Evolutionary conservation across 139 green algal genomes (phyloP).

Genomic region (Chlorokybus atmophyticus): DNA sequence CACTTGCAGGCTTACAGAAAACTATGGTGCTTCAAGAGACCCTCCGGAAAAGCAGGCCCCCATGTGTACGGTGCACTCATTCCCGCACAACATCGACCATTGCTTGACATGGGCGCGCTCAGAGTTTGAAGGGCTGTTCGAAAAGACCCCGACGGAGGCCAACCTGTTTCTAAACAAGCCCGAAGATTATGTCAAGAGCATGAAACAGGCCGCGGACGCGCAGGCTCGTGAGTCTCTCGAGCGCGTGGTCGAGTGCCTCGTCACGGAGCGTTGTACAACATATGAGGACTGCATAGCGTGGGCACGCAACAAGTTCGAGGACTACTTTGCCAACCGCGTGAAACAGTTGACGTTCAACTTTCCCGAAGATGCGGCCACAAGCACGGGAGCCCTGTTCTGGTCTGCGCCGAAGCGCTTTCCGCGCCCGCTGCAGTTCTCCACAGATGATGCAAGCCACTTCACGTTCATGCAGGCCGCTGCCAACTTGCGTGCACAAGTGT

Average conservation of each 20-base stretch:
- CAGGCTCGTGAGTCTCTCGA: conserved; percentile 65
- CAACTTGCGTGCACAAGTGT: conserved; percentile 78
- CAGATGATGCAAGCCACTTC: conserved; percentile 52
- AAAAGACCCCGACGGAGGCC: conserved; percentile 74
- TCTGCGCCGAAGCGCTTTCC: conserved; percentile 95
- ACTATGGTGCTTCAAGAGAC: conserved; percentile 84
- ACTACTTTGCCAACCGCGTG: conserved; percentile 73
- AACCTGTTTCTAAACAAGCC: conserved; percentile 77
- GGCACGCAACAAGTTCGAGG: conserved; percentile 48
- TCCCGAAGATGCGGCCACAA: conserved; percentile 83
- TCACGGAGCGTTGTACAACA: conserved; percentile 33
- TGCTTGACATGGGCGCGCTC: conserved; percentile 72
- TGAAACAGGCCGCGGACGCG: conserved; percentile 21
- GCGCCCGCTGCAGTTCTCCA: conserved; percentile 55
- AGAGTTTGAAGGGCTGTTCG: conserved; percentile 93
- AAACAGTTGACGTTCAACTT: conserved; percentile 90
- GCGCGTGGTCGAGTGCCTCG: conserved; percentile 66
- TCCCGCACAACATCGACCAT: conserved; percentile 98
- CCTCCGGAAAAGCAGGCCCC: conserved; percentile 88
- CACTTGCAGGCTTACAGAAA: conserved; percentile 85
- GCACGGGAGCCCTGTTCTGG: conserved; percentile 85
- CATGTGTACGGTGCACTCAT: conserved; percentile 98
- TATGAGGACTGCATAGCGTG: conserved; percentile 83
- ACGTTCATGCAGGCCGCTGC: conserved; percentile 56
- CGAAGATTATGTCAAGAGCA: conserved; percentile 46